Evolutionary conservation across 2,329 filamentous ascomycete species (phyloP), one percentile per base, ranked within the genome.

Genomic region (Ramularia collo-cygni): DNA sequence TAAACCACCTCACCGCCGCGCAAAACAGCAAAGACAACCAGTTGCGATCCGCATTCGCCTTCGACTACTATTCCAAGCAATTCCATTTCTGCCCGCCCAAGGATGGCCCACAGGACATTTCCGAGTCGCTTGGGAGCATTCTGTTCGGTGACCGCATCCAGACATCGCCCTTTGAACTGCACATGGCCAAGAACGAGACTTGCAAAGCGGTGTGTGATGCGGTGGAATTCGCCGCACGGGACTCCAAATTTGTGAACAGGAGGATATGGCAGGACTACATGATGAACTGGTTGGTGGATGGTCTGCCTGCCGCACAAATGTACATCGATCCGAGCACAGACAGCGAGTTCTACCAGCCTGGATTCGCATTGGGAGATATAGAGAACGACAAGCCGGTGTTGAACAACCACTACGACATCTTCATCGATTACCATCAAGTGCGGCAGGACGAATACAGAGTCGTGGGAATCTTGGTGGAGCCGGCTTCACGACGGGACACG

Each of bases 101-200:
- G 40, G 80, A 73, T 45, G 86, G 86, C 2, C 81, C 88, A 7
- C 65, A 89, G 61, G 76, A 84, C 68, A 79, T 94, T 15, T 81
- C 85, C 28, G 92, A 95, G 67, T 92, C 85, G 50, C 66, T 98
- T 48, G 92, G 92, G 16, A 95, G 90, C 71, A 98, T 98, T 60
- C 67, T 98, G 37, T 98, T 98, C 55, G 92, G 92, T 52, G 92
- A 98, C 67, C 79, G 92, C 41, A 98, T 98, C 68, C 87, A 87
- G 68, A 94, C 87, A n/a, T 96, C 90, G 26, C 86, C 90, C 0
- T 95, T 94, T 59, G 79, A 95, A 59, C 71, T 96, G 45, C 76
- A 79, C 52, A 95, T 98, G 89, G 79, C 68, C 40, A 70, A 79
- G 47, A 92, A 98, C 61, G 85, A 95, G 64, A 81, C 81, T 0